Percentiles rank a stretch among this genome's conserved stretches.
These are phyloP conservation scores for Capsella rubella DNA, from an alignment of 441 rosid species.

Conservation along the genomic window DNA sequence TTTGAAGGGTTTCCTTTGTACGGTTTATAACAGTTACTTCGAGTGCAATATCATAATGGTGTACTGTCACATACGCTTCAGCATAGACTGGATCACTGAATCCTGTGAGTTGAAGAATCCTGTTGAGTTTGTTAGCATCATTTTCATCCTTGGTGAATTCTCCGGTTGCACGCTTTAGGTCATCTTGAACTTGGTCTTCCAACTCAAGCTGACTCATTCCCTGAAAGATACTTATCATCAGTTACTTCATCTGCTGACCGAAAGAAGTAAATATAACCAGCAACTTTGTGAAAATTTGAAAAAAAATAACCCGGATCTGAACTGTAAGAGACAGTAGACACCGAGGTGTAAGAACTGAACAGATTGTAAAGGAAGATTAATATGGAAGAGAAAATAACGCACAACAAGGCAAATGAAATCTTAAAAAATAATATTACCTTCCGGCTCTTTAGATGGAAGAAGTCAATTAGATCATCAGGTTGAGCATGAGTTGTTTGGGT, in stretches of 20 bases:
- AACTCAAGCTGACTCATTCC: conserved; percentile 96
- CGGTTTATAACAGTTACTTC: conserved; percentile 88
- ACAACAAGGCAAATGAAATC: not conserved
- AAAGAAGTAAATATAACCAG: not conserved
- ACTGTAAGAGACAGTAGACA: conserved; percentile 14
- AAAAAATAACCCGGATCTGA: not conserved
- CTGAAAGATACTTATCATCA: conserved; percentile 49
- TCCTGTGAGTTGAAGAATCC: conserved; percentile 91
- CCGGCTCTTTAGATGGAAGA: conserved; percentile 91
- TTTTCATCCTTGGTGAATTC: conserved; percentile 86
- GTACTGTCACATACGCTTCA: conserved; percentile 89
- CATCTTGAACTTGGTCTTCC: conserved; percentile 95
- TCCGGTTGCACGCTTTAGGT: conserved; percentile 91
- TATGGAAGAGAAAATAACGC: not conserved
- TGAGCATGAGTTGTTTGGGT: conserved; percentile 84
- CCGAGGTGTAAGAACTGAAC: not conserved
- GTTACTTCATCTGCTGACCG: not conserved
- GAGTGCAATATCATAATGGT: conserved; percentile 89
- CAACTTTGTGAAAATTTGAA: not conserved
- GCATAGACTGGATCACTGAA: conserved; percentile 95
- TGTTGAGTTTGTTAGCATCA: conserved; percentile 88
- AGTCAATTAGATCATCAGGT: conserved; percentile 89
- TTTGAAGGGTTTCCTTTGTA: conserved; percentile 90
- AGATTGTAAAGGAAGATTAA: not conserved
- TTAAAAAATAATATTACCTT: conserved; percentile 57